These are phyloP conservation scores for Lithohypha guttulata DNA, from an alignment of 2,329 filamentous ascomycete species.

Conservation along the genomic window DNA sequence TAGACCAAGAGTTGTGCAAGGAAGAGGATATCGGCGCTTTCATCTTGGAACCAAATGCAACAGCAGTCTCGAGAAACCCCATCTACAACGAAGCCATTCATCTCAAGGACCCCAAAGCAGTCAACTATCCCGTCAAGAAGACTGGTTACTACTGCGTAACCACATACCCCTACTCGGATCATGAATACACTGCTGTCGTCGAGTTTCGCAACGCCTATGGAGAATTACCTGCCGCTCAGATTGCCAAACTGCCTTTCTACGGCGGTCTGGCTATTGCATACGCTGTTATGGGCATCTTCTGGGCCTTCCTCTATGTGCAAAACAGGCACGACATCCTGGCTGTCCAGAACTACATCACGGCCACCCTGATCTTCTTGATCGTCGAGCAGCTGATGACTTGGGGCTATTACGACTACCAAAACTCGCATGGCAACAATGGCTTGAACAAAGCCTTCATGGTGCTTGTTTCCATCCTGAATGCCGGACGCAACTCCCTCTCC, in stretches of 20 bases:
- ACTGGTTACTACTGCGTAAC: conserved; percentile 95
- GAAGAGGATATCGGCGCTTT: conserved; percentile 71
- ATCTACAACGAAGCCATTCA: conserved; percentile 75
- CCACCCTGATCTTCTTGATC: conserved; percentile 86
- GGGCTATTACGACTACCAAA: conserved; percentile 97
- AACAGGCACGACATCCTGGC: conserved; percentile 89
- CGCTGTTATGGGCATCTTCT: conserved; percentile 73
- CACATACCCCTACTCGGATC: conserved; percentile 57
- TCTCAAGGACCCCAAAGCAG: conserved; percentile 57
- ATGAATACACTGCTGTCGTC: conserved; percentile 66
- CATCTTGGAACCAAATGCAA: conserved; percentile 67
- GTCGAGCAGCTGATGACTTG: conserved; percentile 97
- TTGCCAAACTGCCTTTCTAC: conserved; percentile 94
- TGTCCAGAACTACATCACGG: conserved; percentile 98
- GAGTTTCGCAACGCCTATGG: conserved; percentile 95
- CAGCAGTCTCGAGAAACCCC: conserved; percentile 55
- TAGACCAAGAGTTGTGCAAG: conserved; percentile 62
- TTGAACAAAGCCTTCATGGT: conserved; percentile 79
- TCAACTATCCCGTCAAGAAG: conserved; percentile 76
- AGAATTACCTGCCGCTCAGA: conserved; percentile 88
- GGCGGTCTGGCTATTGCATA: conserved; percentile 90
- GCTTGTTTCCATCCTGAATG: conserved; percentile 84
- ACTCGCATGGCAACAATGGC: conserved; percentile 72
- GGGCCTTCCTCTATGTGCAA: conserved; percentile 92
- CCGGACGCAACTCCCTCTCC: conserved; percentile 90